Evolutionary conservation across 805 yeast species (phyloP), one percentile per base, ranked within the genome.

Genomic region (Metschnikowia santaceciliae): DNA sequence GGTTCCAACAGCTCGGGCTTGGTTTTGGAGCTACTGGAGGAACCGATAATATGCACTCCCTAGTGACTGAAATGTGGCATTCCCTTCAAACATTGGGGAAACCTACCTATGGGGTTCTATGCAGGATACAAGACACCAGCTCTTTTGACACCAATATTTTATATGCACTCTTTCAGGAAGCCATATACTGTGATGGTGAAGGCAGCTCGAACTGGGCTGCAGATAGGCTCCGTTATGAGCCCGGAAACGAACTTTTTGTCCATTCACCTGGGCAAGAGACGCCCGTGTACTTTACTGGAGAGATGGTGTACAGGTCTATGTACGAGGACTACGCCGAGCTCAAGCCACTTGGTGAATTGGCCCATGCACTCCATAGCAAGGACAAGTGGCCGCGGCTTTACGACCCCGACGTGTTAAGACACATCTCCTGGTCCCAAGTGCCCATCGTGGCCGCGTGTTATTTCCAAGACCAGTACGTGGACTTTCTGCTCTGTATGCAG

Each of bases 141-240:
- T 65, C 75, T 1, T 82, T 80, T 58, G 85, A 81, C 51, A 75
- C 84, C 3, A 81, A 81, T 54, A 64, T 77, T 32, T 57, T 82
- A 15, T 81, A 81, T 57, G 80, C 81, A 2, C 66, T 82, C 38
- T 74, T 80, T 55, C 84, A 80, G 59, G 86, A 81, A 54, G 80
- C 83, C 5, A 80, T 82, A 14, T 81, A 81, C 61, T 67, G 78
- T 52, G 81, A 79, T 55, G 78, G 80, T 0, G 6, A 5, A 6
- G 39, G 39, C 40, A 43, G 40, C 23, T 66, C 79, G 4, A 55
- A 70, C 46, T 81, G 86, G 86, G 62, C 79, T 6, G 84, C 83
- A 2, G 74, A 76, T 14, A 64, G 75, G 43, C 53, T 65, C 43
- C 63, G 77, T 53, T 58, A 63, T 37, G 45, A 35, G 2, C 54